A percentile compares a stretch with the other conserved stretches of the same genome.
Conservation (phyloP, 2,329 filamentous ascomycete genomes). For the Ophiostoma triangulosporum region DNA sequence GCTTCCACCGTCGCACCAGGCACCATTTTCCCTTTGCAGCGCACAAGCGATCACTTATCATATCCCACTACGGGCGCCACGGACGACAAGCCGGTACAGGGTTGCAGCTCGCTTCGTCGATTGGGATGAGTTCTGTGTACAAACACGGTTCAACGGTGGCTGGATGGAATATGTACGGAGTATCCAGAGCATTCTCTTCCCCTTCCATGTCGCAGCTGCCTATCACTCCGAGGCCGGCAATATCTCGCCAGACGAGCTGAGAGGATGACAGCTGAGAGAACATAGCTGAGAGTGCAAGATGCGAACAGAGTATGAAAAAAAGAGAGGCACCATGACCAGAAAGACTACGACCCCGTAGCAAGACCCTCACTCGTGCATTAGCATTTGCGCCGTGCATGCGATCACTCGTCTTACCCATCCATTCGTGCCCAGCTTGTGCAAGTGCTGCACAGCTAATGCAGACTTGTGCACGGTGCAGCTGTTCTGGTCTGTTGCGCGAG, state of each 20-base stretch:
- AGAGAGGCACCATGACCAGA: no score
- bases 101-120: slow-evolving; percentile 1
- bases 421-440: no score
- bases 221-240: no score
- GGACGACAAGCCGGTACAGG: not conserved
- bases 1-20: not conserved
- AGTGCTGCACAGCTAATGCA: slow-evolving; percentile 1
- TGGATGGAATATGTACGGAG: not conserved
- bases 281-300: no score
- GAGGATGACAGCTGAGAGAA: no score
- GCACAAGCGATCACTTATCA: not conserved
- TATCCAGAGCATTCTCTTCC: no score
- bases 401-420: not conserved
- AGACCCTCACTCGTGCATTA: not conserved
- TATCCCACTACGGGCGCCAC: slow-evolving; percentile 1
- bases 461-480: not conserved
- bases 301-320: no score
- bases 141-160: not conserved
- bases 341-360: not conserved
- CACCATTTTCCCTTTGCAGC: not conserved
- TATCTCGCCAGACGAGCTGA: no score
- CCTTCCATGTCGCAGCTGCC: no score
- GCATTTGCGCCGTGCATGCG: not conserved
- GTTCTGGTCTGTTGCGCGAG: not conserved
- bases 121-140: not conserved